phyloP scores from a whole-genome alignment of 129 eudicot species.

The Gnaphalium uliginosum region DNA sequence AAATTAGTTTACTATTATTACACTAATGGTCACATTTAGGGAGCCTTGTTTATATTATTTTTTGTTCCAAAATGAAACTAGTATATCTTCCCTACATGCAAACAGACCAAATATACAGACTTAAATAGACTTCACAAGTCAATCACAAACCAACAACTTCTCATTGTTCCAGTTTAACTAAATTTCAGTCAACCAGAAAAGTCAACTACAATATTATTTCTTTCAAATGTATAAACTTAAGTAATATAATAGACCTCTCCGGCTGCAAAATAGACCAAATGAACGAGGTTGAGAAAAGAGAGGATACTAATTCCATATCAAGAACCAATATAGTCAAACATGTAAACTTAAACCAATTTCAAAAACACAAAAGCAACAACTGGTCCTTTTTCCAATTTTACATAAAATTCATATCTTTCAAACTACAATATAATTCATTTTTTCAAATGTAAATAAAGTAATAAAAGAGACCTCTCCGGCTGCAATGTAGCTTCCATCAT shows the following conservation, averaged over 20 bases:
- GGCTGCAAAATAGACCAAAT: too few relatives aligned
- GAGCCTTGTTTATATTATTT: not conserved
- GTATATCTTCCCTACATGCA: conserved; percentile 3
- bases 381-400: too few relatives aligned
- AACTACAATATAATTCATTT: not conserved
- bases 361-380: too few relatives aligned
- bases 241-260: too few relatives aligned
- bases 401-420: too few relatives aligned
- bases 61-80: conserved; percentile 3
- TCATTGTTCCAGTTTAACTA: not conserved
- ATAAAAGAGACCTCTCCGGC: conserved; percentile 70
- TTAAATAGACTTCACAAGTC: not conserved
- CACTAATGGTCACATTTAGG: not conserved
- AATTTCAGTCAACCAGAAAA: conserved; percentile 6
- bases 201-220: not conserved
- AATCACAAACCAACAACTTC: not conserved
- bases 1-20: not conserved
- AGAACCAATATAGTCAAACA: too few relatives aligned
- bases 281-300: too few relatives aligned
- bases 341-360: too few relatives aligned
- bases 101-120: conserved; percentile 16
- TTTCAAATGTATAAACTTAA: not conserved
- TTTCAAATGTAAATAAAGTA: not conserved
- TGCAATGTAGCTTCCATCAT: conserved; percentile 54
- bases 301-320: too few relatives aligned